Evolutionary conservation across 441 rosid genomes (phyloP).

Genomic region (Cnidoscolus chayamansa): DNA sequence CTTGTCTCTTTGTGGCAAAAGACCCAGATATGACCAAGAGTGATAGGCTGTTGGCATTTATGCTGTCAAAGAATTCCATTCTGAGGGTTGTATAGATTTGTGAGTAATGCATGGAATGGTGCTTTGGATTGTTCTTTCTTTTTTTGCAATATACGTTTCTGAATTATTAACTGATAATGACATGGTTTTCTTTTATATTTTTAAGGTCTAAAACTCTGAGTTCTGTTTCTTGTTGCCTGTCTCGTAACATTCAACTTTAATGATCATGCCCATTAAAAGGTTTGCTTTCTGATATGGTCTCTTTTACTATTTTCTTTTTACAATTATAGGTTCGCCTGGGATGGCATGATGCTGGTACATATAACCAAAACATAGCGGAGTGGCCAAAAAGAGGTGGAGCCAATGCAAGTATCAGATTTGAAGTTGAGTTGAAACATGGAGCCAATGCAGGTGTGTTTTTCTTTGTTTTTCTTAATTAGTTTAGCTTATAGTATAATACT

Average conservation of each 20-base stretch:
- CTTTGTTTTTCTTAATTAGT: slow-evolving; percentile 4
- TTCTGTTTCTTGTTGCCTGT: neutral
- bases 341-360: slow-evolving; percentile 97
- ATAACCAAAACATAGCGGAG: slow-evolving; percentile 78
- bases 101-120: too few relatives aligned
- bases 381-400: slow-evolving; percentile 96
- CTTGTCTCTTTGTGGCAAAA: too few relatives aligned
- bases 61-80: too few relatives aligned
- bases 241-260: neutral
- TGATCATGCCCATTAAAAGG: neutral
- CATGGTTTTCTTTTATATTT: too few relatives aligned
- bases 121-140: too few relatives aligned
- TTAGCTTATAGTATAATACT: neutral
- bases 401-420: slow-evolving; percentile 87
- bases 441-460: slow-evolving; percentile 80
- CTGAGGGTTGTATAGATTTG: too few relatives aligned
- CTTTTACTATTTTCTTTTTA: neutral
- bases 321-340: slow-evolving; percentile 70
- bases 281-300: neutral
- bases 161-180: too few relatives aligned
- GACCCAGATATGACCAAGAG: too few relatives aligned
- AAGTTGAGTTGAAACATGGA: slow-evolving; percentile 82
- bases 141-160: too few relatives aligned
- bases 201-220: neutral
- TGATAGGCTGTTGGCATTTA: too few relatives aligned